phyloP scores from a whole-genome alignment of 331 rosid species.

The Prunus yedoensis region DNA sequence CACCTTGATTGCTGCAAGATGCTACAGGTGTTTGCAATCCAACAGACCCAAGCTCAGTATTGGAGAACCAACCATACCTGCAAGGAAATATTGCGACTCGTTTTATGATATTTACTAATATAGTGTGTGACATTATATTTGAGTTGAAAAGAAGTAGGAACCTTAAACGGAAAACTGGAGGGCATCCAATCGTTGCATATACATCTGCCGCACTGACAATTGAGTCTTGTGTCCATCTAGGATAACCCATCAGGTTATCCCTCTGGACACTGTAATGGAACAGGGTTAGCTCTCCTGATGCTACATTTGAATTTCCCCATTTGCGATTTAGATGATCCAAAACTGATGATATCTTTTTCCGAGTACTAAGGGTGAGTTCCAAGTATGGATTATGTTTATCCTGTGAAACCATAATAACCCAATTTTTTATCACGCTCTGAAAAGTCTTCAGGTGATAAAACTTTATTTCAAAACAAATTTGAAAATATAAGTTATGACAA shows the following conservation, averaged over 20 bases:
- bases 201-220: slow-evolving; percentile 78
- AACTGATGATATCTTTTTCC: slow-evolving; percentile 93
- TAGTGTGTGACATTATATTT: background rate
- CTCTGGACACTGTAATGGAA: slow-evolving; percentile 71
- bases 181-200: slow-evolving; percentile 72
- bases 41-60: slow-evolving; percentile 39
- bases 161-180: slow-evolving; percentile 83
- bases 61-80: slow-evolving; percentile 96
- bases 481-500: slow-evolving; percentile 15
- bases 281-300: slow-evolving; percentile 84
- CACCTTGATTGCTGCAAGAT: slow-evolving; percentile 46
- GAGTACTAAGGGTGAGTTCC: slow-evolving; percentile 89
- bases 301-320: slow-evolving; percentile 93
- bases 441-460: slow-evolving; percentile 20
- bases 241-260: slow-evolving; percentile 57
- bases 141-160: slow-evolving; percentile 27
- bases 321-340: slow-evolving; percentile 91
- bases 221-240: slow-evolving; percentile 85
- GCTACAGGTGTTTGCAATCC: slow-evolving; percentile 43
- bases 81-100: slow-evolving; percentile 36
- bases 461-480: slow-evolving; percentile 5
- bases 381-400: slow-evolving; percentile 91
- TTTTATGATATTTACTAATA: slow-evolving; percentile 1
- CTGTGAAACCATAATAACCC: slow-evolving; percentile 33
- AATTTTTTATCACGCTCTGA: slow-evolving; percentile 5